phyloP scores from a whole-genome alignment of 1,139 yeast genomes.

The Saccharomycopsis crataegensis region DNA sequence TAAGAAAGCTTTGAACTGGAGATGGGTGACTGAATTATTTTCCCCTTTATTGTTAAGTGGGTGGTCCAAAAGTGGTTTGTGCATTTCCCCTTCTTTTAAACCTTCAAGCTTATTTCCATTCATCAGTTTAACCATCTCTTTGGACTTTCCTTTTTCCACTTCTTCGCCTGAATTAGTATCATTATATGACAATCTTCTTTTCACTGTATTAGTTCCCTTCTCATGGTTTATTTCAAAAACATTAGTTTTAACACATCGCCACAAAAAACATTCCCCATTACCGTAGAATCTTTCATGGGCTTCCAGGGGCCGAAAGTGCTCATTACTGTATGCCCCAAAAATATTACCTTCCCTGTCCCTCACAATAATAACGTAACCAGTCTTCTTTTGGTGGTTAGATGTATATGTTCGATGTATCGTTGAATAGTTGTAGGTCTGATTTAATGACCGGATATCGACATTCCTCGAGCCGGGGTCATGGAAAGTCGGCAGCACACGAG shows the following conservation, averaged over 20 bases:
- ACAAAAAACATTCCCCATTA: conserved; percentile 89
- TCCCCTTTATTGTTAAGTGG: conserved; percentile 15
- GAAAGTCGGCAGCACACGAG: conserved; percentile 16
- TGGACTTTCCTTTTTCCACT: too few relatives aligned
- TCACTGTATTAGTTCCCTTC: neutral
- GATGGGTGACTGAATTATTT: conserved; percentile 17
- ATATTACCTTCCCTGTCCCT: conserved; percentile 53
- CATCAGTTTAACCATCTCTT: too few relatives aligned
- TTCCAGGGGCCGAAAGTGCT: conserved; percentile 52
- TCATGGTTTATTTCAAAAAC: neutral
- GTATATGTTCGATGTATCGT: neutral
- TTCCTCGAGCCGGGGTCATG: conserved; percentile 24
- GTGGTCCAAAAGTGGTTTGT: neutral
- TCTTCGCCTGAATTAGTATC: too few relatives aligned
- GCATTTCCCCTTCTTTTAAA: neutral
- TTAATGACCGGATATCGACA: conserved; percentile 15
- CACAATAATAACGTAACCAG: conserved; percentile 67
- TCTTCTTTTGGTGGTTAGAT: conserved; percentile 29
- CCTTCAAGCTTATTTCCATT: neutral
- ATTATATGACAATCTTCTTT: too few relatives aligned
- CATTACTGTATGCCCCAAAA: conserved; percentile 85
- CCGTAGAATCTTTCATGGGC: conserved; percentile 77
- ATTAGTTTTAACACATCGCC: conserved; percentile 53
- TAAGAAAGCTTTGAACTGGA: conserved; percentile 72
- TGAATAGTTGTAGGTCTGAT: neutral